Evolutionary conservation across 805 yeast genomes (phyloP).

Genomic region (Pichia rugopelliculosa): DNA sequence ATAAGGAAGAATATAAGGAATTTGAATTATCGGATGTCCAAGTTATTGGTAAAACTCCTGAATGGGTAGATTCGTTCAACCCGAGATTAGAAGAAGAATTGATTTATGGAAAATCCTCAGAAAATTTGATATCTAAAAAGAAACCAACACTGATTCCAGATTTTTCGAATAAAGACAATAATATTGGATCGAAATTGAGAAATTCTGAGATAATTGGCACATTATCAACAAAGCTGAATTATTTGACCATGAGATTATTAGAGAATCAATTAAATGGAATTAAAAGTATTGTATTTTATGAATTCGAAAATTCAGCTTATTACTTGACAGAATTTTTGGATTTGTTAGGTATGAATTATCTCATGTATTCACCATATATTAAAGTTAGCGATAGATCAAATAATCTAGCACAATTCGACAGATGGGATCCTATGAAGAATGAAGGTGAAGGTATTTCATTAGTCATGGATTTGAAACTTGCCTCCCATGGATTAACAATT

Average conservation of each 20-base stretch:
- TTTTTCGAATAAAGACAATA: neutral
- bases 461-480: constrained; percentile 60
- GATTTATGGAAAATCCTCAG: neutral
- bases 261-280: constrained; percentile 41
- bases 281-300: constrained; percentile 60
- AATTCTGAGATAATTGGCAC: constrained; percentile 48
- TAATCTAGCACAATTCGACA: constrained; percentile 45
- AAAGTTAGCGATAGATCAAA: constrained; percentile 42
- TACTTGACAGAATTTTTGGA: constrained; percentile 60
- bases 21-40: constrained; percentile 16
- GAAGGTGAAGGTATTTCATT: constrained; percentile 45
- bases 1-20: constrained; percentile 12
- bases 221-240: constrained; percentile 57
- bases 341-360: constrained; percentile 49
- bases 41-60: constrained; percentile 20
- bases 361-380: constrained; percentile 58
- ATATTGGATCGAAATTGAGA: constrained; percentile 20
- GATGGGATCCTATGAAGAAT: constrained; percentile 26
- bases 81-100: constrained; percentile 19
- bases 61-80: constrained; percentile 24
- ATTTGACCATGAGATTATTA: constrained; percentile 44
- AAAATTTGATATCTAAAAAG: neutral
- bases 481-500: constrained; percentile 64
- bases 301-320: constrained; percentile 65
- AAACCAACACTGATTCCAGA: neutral